Percentiles rank a stretch among this genome's conserved stretches.
Conservation (phyloP, 78 protist genomes). For the Trichosphaerium sp. region DNA sequence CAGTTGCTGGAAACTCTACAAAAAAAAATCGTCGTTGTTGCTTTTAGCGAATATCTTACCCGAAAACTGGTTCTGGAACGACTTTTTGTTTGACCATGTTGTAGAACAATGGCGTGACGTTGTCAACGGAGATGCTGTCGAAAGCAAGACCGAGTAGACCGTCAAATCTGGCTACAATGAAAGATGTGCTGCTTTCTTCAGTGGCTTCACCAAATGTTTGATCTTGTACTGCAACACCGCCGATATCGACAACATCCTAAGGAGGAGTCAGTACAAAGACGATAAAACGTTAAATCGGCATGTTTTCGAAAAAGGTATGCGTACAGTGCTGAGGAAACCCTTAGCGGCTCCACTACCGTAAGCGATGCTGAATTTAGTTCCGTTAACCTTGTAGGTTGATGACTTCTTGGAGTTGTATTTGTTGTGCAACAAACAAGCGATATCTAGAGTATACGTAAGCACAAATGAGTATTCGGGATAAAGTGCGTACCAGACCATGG, state of each 20-base stretch:
- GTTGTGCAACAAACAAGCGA: constrained; percentile 67
- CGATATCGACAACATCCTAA: constrained; percentile 61
- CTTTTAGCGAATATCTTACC: too few species aligned
- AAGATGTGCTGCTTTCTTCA: constrained; percentile 80
- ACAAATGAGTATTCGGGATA: constrained; percentile 60
- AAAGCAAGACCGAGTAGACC: constrained; percentile 90
- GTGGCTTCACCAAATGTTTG: constrained; percentile 87
- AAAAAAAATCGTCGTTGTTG: too few species aligned
- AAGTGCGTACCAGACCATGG: constrained; percentile 43
- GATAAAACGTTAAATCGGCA: too few species aligned
- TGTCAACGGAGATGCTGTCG: constrained; percentile 73
- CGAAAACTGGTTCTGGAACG: constrained; percentile 47
- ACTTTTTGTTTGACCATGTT: constrained; percentile 52
- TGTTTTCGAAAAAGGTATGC: too few species aligned
- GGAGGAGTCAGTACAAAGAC: too few species aligned
- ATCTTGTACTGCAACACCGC: constrained; percentile 36
- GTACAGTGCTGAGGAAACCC: constrained; percentile 72
- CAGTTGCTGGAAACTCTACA: too few species aligned
- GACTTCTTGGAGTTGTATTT: constrained; percentile 68
- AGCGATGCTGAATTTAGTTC: constrained; percentile 69
- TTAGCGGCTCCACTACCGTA: constrained; percentile 87
- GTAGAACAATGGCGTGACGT: constrained; percentile 71
- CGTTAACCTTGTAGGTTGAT: constrained; percentile 65
- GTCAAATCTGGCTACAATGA: constrained; percentile 74
- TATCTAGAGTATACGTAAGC: constrained; percentile 59